Base-by-base conservation (phyloP, 768 basidiomycete species). In the Leccinum broughii region DNA sequence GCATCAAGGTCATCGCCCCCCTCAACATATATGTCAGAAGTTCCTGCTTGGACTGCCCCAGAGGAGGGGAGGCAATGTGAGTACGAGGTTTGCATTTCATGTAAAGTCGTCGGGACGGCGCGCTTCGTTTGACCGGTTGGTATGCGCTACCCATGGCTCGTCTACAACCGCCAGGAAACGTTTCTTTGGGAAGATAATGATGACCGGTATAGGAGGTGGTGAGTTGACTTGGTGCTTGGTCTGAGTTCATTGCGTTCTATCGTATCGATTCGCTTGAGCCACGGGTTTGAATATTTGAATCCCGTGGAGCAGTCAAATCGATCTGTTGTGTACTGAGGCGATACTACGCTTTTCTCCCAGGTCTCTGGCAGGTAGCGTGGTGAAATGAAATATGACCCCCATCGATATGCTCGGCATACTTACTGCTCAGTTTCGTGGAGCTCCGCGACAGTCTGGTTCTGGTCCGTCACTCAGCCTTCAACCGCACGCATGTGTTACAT, bases 61-160 rank as follows among this genome's bases (percentile, higher is more conserved):
- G 63, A 59, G 39, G 32, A 32, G 3, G 54, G 28, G 28, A 55
- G 58, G 17, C 46, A 56, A 1, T 30, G 60, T 63, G 60, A 63
- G 14, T 69, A 72, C 63, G 72, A 78, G 52, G 86, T 90, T 49
- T 92, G 89, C 62, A 66, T 89, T n/a, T 80, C 87, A 1, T 92
- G 90, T 70, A 83, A 84, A 46, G 75, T 90, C 56, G 81, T 88
- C 46, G 89, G 89, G 24, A 82, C 87, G 0, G 85, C 32, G 84
- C 86, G 2, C 80, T 91, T 6, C 83, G 80, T 22, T 81, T 81
- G 4, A 81, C 85, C 5, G 89, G 90, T 7, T 62, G 85, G 24
- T 90, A 91, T 68, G 88, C 89, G 3, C 72, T 92, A 28, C 80
- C 81, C 70, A 81, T 83, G 77, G 82, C 88, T 30, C 84, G 89